Evolutionary conservation across 345 rosid species (phyloP).

Genomic region (Streptanthus diversifolius): DNA sequence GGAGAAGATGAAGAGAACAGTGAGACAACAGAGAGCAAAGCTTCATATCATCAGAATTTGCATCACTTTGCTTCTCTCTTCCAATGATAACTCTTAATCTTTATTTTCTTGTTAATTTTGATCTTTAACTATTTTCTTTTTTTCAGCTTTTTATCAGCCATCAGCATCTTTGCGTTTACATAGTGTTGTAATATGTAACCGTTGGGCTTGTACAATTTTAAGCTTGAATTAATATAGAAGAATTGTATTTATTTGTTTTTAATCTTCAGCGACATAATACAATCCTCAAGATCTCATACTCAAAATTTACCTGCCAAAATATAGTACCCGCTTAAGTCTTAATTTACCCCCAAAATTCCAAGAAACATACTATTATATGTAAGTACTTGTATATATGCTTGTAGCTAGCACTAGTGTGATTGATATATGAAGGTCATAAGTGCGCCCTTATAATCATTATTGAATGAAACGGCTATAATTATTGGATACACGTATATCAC

Average conservation of each 20-base stretch:
- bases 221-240: background rate
- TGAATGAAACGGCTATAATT: constrained; percentile 14
- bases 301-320: constrained; percentile 1
- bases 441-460: background rate
- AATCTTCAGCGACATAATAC: constrained; percentile 16
- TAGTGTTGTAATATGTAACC: constrained; percentile 12
- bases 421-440: constrained; percentile 7
- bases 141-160: background rate
- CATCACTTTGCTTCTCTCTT: constrained; percentile 65
- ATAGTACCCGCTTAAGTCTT: background rate
- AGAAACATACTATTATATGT: background rate
- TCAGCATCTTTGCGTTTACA: constrained; percentile 8
- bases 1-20: constrained; percentile 55
- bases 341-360: background rate
- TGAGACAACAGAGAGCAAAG: constrained; percentile 63
- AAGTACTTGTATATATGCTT: background rate
- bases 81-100: constrained; percentile 31
- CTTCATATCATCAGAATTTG: constrained; percentile 55
- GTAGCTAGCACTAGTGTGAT: background rate
- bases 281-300: background rate
- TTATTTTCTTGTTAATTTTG: background rate
- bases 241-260: background rate
- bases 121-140: background rate
- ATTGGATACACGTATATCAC: background rate
- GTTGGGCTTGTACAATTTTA: constrained; percentile 14